A percentile compares a stretch with the other conserved stretches of the same genome.
phyloP scores from a whole-genome alignment of 495 filamentous ascomycete species.

The Podospora didyma region DNA sequence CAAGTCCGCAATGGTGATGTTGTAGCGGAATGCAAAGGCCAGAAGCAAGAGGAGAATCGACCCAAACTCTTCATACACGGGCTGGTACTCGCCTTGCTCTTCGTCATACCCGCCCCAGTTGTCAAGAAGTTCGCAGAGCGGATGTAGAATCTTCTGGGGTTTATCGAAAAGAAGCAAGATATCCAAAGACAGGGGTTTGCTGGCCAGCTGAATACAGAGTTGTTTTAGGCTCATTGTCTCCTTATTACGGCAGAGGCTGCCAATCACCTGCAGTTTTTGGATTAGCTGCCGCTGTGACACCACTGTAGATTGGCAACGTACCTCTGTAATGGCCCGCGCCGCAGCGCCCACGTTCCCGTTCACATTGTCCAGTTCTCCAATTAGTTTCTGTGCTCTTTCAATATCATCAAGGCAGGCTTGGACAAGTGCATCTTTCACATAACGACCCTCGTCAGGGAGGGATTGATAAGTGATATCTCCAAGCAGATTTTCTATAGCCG shows the following conservation, averaged over 20 bases:
- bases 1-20: conserved; percentile 64
- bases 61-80: conserved; percentile 94
- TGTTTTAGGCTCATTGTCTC: conserved; percentile 89
- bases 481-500: conserved; percentile 72
- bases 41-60: conserved; percentile 80
- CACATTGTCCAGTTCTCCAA: conserved; percentile 81
- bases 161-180: conserved; percentile 83
- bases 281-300: neutral
- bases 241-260: conserved; percentile 70
- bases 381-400: conserved; percentile 66
- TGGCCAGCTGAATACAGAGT: conserved; percentile 74
- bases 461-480: conserved; percentile 84
- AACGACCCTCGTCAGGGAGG: conserved; percentile 68
- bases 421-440: conserved; percentile 71
- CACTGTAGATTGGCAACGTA: conserved; percentile 29
- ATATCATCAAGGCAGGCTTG: conserved; percentile 67
- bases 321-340: conserved; percentile 75
- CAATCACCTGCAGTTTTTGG: conserved; percentile 56
- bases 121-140: conserved; percentile 80
- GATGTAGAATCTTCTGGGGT: conserved; percentile 69
- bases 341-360: conserved; percentile 93
- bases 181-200: conserved; percentile 75
- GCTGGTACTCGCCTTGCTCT: conserved; percentile 91
- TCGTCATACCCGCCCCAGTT: conserved; percentile 84
- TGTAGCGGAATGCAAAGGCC: conserved; percentile 80